phyloP scores from a whole-genome alignment of 345 rosid species.

The Gossypium rotundifolium region DNA sequence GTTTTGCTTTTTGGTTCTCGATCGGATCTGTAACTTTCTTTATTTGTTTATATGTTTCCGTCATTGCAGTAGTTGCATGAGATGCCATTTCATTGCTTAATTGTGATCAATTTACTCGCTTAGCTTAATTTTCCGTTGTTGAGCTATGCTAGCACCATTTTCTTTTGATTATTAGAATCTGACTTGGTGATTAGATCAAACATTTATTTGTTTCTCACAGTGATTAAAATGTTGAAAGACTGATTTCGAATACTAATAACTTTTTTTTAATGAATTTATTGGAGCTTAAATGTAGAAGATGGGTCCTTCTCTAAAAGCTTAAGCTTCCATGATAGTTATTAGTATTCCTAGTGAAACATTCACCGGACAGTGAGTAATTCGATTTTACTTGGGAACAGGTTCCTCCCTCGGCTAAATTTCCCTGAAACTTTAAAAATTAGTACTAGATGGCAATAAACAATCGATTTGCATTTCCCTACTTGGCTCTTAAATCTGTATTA shows the following conservation, averaged over 20 bases:
- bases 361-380: not conserved
- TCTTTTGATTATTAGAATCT: not conserved
- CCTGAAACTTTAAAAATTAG: not conserved
- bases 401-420: not conserved
- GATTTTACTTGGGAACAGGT: not conserved
- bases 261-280: not conserved
- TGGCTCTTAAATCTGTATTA: not conserved
- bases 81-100: not conserved
- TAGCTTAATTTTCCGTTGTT: not conserved
- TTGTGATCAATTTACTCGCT: not conserved
- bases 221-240: not conserved
- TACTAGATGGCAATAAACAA: not conserved
- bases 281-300: not conserved
- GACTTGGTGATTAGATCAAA: not conserved
- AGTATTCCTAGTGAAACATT: not conserved
- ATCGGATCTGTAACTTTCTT: constrained; percentile 20
- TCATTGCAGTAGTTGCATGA: not conserved
- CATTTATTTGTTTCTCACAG: not conserved
- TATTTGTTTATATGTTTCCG: not conserved
- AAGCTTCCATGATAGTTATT: not conserved
- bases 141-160: not conserved
- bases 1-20: constrained; percentile 19
- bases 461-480: not conserved
- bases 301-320: not conserved
- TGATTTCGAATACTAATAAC: not conserved